Evolutionary conservation across 208 protist species (phyloP), one percentile per base, ranked within the genome.

Genomic region (Trypanosoma conorhini): DNA sequence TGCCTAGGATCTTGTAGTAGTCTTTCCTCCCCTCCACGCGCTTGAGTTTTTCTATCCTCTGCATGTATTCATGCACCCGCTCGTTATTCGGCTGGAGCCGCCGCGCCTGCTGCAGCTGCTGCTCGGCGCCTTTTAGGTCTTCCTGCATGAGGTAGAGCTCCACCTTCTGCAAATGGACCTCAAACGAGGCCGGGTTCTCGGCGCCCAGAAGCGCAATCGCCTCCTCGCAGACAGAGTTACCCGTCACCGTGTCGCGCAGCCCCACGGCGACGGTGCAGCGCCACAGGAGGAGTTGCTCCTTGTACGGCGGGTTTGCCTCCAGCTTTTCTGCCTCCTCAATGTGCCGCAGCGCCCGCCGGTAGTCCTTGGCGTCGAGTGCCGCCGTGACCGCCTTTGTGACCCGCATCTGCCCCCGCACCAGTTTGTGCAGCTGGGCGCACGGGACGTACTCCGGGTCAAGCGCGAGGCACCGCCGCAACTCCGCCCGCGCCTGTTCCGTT

Each of bases 1-100:
- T 76, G 5, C 87, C 92, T n/a, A 98, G 70, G 40, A 97, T 91
- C 68, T 94, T 94, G 80, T 98, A 98, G 66, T 97, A 97, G 67
- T 98, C 89, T 70, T 97, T 97, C 28, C 94, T 81, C 0, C 59
- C 58, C 4, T 67, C 84, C 19, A 40, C 67, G 10, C 84, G 81
- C 61, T 80, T 80, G 52, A 93, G 52, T 8, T 82, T 85, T 57
- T 91, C 88, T 42, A 94, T 79, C 51, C 78, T 87, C 7, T 60
- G 76, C 52, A 73, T 79, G 62, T 86, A 86, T 40, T 86, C 65
- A 26, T 54, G 31, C 35, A 83, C 56, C 13, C 51, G 69, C 38
- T 81, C 62, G 55, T 84, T 22, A 48, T 73, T 75, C 22, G 64
- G 58, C 46, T 84, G 76, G 28, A 81, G 22, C 54, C 80, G 46